Evolutionary conservation across 2,329 filamentous ascomycete genomes (phyloP).

Genomic region (Rhynchosporium agropyri): DNA sequence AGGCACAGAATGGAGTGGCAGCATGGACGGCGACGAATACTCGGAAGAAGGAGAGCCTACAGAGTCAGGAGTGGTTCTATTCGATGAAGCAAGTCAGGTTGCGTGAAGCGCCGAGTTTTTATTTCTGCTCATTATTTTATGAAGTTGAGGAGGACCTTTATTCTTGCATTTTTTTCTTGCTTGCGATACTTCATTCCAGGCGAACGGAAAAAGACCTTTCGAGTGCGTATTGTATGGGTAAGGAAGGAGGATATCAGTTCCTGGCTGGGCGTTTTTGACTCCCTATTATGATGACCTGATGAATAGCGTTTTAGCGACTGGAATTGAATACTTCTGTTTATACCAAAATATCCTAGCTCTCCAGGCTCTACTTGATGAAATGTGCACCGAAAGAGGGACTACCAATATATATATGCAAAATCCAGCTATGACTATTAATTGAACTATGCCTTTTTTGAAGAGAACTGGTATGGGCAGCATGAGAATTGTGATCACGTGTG

Average conservation of each 20-base stretch:
- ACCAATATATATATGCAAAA: no score
- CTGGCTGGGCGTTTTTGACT: constrained; percentile 9
- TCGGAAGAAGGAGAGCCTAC: constrained; percentile 17
- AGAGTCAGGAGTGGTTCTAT: constrained; percentile 31
- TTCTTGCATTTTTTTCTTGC: constrained; percentile 15
- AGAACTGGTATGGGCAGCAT: no score
- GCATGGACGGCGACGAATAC: constrained; percentile 34
- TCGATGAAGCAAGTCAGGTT: constrained; percentile 32
- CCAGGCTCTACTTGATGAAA: no score
- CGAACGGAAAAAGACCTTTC: constrained; percentile 3
- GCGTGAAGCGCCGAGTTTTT: constrained; percentile 18
- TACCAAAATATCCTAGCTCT: no score
- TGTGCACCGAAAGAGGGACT: no score
- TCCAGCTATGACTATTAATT: no score
- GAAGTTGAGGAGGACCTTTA: not conserved
- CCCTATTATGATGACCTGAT: constrained; percentile 13
- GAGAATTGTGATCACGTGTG: no score
- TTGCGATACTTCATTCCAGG: constrained; percentile 1
- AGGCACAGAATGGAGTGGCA: constrained; percentile 40
- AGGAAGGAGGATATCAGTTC: not conserved
- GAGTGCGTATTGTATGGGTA: not conserved
- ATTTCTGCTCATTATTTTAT: constrained; percentile 1
- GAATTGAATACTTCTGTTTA: not conserved
- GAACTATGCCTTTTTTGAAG: no score
- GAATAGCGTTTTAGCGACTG: constrained; percentile 12